Evolutionary conservation across 2,329 filamentous ascomycete genomes (phyloP).

Genomic region (Fusarium miscanthi): DNA sequence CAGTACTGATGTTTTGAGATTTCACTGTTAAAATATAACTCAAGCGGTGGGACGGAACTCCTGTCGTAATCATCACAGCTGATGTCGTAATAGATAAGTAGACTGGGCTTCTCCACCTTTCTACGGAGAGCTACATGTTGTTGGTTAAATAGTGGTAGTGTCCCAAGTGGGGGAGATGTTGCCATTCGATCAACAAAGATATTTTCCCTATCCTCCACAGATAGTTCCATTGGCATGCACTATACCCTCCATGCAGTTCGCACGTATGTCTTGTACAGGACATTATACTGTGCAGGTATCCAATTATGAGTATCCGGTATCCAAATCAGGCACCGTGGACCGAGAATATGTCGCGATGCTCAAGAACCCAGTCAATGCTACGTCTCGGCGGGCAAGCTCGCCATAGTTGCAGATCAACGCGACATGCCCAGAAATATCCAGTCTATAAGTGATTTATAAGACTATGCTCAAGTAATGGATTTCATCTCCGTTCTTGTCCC

Average conservation of each 20-base stretch:
- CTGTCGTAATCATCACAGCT: no score
- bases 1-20: no score
- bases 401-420: background rate
- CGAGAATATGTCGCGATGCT: accelerated
- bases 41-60: no score
- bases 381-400: background rate
- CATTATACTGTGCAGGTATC: background rate
- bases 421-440: accelerated
- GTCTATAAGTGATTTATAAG: background rate
- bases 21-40: no score
- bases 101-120: background rate
- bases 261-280: background rate
- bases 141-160: background rate
- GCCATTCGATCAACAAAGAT: background rate
- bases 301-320: background rate
- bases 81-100: constrained; percentile 2
- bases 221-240: background rate
- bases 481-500: accelerated
- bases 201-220: background rate
- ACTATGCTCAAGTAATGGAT: accelerated
- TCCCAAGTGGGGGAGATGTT: background rate
- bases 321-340: background rate
- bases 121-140: background rate
- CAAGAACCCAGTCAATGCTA: background rate
- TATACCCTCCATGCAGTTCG: no score